Evolutionary conservation across 2,329 filamentous ascomycete genomes (phyloP).

Genomic region (Chaetomiaceae sp.): DNA sequence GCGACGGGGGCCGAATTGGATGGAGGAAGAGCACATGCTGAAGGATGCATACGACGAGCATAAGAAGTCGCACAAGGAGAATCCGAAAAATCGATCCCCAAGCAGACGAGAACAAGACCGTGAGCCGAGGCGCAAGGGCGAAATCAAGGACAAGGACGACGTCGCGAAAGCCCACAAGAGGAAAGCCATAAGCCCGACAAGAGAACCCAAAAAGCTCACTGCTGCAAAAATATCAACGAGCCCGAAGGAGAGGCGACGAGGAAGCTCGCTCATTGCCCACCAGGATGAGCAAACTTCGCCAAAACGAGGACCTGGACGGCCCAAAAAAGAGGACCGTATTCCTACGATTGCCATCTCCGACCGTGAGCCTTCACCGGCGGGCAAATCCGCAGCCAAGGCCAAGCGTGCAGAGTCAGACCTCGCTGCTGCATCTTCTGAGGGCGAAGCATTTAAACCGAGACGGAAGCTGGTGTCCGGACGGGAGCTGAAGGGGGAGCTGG

Average conservation of each 20-base stretch:
- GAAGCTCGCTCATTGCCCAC: slow-evolving; percentile 40
- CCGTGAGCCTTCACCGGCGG: slow-evolving; percentile 48
- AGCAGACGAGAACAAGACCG: slow-evolving; percentile 38
- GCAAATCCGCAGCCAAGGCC: slow-evolving; percentile 46
- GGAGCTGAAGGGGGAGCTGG: slow-evolving; percentile 56
- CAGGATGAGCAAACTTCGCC: slow-evolving; percentile 45
- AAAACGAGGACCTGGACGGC: slow-evolving; percentile 50
- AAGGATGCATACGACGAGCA: slow-evolving; percentile 69
- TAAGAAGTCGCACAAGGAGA: slow-evolving; percentile 48
- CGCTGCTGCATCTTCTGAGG: slow-evolving; percentile 51
- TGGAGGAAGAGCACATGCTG: slow-evolving; percentile 77
- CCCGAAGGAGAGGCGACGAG: slow-evolving; percentile 47
- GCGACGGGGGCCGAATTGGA: slow-evolving; percentile 81
- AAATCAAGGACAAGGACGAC: slow-evolving; percentile 45
- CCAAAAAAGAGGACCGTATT: slow-evolving; percentile 51
- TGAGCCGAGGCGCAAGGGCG: slow-evolving; percentile 43
- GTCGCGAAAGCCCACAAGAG: slow-evolving; percentile 40
- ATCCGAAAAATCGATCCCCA: slow-evolving; percentile 49
- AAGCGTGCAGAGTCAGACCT: slow-evolving; percentile 53
- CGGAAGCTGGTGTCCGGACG: slow-evolving; percentile 61
- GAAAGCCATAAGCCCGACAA: slow-evolving; percentile 46
- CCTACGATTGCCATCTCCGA: slow-evolving; percentile 48
- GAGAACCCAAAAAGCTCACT: slow-evolving; percentile 43
- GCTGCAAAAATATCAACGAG: slow-evolving; percentile 37
- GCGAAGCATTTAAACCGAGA: slow-evolving; percentile 54